Percentiles rank a stretch among this genome's conserved stretches.
Evolutionary conservation across 1,284 basidiomycete genomes (phyloP).

Genomic region (Ceratobasidium sp.): DNA sequence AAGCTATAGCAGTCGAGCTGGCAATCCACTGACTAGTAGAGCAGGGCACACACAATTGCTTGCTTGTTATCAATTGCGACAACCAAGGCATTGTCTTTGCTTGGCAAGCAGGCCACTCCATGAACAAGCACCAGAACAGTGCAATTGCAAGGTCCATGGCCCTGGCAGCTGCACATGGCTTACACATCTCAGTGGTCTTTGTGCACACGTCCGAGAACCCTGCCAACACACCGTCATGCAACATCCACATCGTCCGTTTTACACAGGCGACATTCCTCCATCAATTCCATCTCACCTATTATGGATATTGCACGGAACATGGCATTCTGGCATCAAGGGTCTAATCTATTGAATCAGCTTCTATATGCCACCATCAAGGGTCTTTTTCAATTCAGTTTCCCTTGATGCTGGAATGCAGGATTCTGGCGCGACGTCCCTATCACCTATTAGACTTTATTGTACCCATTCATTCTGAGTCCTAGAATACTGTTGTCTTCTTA

Average conservation of each 20-base stretch:
- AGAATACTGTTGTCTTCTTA: too few species aligned
- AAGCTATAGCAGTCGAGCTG: slow-evolving; percentile 55
- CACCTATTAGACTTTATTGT: too few species aligned
- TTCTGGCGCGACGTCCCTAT: too few species aligned
- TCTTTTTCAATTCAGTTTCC: too few species aligned
- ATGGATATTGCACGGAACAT: too few species aligned
- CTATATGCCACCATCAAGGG: too few species aligned
- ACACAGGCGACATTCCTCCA: too few species aligned
- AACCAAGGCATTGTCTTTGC: slow-evolving; percentile 58
- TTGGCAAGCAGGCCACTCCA: slow-evolving; percentile 52
- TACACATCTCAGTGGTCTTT: slow-evolving; percentile 43
- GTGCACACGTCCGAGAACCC: slow-evolving; percentile 45
- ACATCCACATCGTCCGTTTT: slow-evolving; percentile 2
- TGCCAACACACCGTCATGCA: slow-evolving; percentile 46
- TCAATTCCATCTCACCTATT: too few species aligned
- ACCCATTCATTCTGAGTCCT: too few species aligned
- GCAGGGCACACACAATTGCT: slow-evolving; percentile 34
- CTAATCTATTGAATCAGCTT: too few species aligned
- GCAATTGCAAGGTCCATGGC: slow-evolving; percentile 50
- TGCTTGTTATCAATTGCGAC: slow-evolving; percentile 55
- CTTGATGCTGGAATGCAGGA: too few species aligned
- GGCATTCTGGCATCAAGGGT: too few species aligned
- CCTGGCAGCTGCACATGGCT: slow-evolving; percentile 29
- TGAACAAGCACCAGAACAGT: slow-evolving; percentile 54
- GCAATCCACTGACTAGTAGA: slow-evolving; percentile 46